Percentiles rank a stretch among this genome's conserved stretches.
phyloP scores from a whole-genome alignment of 2,329 filamentous ascomycete species.

The Trematosphaeria pertusa region DNA sequence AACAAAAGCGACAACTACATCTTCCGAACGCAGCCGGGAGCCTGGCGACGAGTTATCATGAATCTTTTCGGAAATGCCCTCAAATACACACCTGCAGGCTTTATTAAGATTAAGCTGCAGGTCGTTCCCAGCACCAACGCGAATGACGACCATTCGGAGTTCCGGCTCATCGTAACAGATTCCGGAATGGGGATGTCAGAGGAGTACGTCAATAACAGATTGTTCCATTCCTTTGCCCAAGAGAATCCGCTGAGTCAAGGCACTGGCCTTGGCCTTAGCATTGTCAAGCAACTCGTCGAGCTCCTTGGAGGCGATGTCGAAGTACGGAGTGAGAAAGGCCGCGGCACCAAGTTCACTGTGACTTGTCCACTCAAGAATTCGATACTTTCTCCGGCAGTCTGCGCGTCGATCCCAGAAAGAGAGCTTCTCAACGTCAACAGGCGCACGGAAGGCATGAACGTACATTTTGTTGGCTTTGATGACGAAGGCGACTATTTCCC shows the following conservation, averaged over 20 bases:
- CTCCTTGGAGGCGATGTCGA: conserved; percentile 47
- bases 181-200: conserved; percentile 51
- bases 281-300: conserved; percentile 48
- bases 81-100: conserved; percentile 48
- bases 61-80: conserved; percentile 50
- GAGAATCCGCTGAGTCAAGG: conserved; percentile 49
- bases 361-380: conserved; percentile 42
- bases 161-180: conserved; percentile 44
- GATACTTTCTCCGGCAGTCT: conserved; percentile 37
- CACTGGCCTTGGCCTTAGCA: conserved; percentile 48
- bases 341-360: conserved; percentile 48
- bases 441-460: conserved; percentile 38
- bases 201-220: conserved; percentile 45
- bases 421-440: conserved; percentile 32
- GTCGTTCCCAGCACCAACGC: conserved; percentile 26
- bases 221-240: conserved; percentile 50
- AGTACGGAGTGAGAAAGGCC: conserved; percentile 43
- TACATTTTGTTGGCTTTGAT: conserved; percentile 44
- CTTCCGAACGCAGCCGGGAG: conserved; percentile 47
- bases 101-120: conserved; percentile 46
- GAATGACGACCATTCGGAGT: conserved; percentile 34
- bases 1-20: conserved; percentile 43
- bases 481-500: conserved; percentile 39
- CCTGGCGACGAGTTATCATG: conserved; percentile 49
- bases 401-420: conserved; percentile 26